Base-by-base conservation (phyloP, 805 yeast species). In the Suhomyces pyralidae region DNA sequence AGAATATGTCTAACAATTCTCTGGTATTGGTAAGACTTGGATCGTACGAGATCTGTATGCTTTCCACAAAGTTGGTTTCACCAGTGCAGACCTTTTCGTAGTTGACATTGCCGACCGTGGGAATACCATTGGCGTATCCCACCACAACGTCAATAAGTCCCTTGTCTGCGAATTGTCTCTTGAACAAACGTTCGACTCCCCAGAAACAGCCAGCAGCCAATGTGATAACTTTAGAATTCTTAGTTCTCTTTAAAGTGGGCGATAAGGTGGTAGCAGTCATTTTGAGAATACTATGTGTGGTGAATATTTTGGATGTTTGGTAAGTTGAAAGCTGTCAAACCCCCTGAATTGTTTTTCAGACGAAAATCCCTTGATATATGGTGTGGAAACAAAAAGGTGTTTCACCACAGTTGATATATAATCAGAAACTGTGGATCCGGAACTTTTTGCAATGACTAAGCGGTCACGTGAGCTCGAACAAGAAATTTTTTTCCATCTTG, bases 71-170 rank as follows among this genome's bases (percentile, higher is more conserved):
- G 22, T 82, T 79, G 0, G 97, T 90, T n/a, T 76, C 74, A 26
- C 92, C 93, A 5, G 81, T 67, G 67, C 96, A 88, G 3, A 93
- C 97, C 51, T 79, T 71, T 60, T 81, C 77, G 72, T 93, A 93
- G 40, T 62, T 61, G 12, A 74, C 70, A 26, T 61, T 55, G 15
- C 63, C 63, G 5, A 62, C 47, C 1, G 82, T 70, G 19, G 92
- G 90, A 19, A 59, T 54, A 9, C 98, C 98, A 58, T 94, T 96
- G 45, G 96, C 88, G 68, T 85, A 94, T 2, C 99, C 99, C 10
- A 93, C 98, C 64, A 82, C 84, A 44, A 85, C 77, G 64, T 89
- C 97, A 9, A 85, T 65, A 19, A 93, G 68, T 30, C 90, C 90
- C 63, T 80, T 83, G 47, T 32, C n/a, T 15, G 76, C 80, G 62